Percentiles rank a stretch among this genome's conserved stretches.
phyloP scores from a whole-genome alignment of 225 moss, liverwort and hornwort genomes.

The Neckera pumila region DNA sequence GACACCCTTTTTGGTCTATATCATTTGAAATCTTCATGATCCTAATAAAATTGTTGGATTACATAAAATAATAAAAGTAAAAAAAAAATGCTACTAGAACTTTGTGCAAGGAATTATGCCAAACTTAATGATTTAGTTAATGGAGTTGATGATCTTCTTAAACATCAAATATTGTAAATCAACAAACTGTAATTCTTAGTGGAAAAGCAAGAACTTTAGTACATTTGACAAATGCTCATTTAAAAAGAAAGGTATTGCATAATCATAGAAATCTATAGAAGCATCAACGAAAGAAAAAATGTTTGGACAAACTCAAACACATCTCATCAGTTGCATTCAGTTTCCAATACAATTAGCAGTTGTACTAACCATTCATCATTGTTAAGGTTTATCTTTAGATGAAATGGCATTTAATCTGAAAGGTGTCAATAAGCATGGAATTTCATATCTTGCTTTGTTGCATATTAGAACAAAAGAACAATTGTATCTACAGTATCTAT shows the following conservation, averaged over 20 bases:
- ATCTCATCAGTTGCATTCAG: background rate
- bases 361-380: background rate
- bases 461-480: too few relatives aligned
- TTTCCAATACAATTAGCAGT: background rate
- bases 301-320: background rate
- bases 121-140: too few relatives aligned
- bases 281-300: background rate
- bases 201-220: background rate
- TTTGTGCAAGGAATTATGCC: too few relatives aligned
- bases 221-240: background rate
- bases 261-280: background rate
- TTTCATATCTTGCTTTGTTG: background rate
- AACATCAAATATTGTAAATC: too few relatives aligned
- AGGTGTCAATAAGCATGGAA: background rate
- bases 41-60: too few relatives aligned
- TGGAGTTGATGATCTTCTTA: too few relatives aligned
- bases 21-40: too few relatives aligned
- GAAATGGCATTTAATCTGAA: background rate
- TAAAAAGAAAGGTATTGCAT: background rate
- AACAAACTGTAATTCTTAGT: too few relatives aligned
- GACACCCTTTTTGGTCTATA: fast-evolving
- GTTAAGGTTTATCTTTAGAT: background rate
- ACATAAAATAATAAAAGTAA: too few relatives aligned
- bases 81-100: too few relatives aligned
- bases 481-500: too few relatives aligned